These are phyloP conservation scores for Madurella fahalii DNA, from an alignment of 2,329 filamentous ascomycete species.

Conservation along the genomic window DNA sequence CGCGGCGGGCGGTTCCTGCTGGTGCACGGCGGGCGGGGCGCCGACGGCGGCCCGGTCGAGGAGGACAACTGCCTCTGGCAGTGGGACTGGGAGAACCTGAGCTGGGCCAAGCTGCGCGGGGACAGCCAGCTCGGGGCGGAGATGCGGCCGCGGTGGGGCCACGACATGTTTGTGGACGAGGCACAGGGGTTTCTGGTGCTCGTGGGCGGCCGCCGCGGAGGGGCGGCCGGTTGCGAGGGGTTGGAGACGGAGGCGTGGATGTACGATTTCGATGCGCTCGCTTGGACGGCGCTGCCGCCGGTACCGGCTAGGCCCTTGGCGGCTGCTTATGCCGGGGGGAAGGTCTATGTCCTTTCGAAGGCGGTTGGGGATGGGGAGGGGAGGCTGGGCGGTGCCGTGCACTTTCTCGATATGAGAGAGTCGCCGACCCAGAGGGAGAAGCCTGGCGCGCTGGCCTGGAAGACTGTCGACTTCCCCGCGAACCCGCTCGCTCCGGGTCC, in stretches of 20 bases:
- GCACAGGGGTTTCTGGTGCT: slow-evolving; percentile 49
- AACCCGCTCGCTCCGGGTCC: slow-evolving; percentile 40
- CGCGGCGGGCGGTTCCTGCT: slow-evolving; percentile 30
- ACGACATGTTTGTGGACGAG: slow-evolving; percentile 35
- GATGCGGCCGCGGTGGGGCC: slow-evolving; percentile 32
- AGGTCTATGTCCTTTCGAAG: slow-evolving; percentile 42
- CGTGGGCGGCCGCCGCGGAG: slow-evolving; percentile 38
- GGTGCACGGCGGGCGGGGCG: slow-evolving; percentile 36
- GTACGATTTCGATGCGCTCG: slow-evolving; percentile 45
- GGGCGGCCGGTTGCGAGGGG: slow-evolving; percentile 15
- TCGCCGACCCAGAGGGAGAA: slow-evolving; percentile 31
- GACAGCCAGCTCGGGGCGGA: slow-evolving; percentile 30
- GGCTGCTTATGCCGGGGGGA: slow-evolving; percentile 41
- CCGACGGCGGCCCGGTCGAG: slow-evolving; percentile 27
- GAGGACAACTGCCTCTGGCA: slow-evolving; percentile 36
- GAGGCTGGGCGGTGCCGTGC: slow-evolving; percentile 33
- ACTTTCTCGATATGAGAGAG: slow-evolving; percentile 33
- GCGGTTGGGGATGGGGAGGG: slow-evolving; percentile 21
- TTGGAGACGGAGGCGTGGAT: slow-evolving; percentile 42
- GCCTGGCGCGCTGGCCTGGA: slow-evolving; percentile 33
- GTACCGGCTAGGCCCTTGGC: slow-evolving; percentile 37
- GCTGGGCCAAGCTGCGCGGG: slow-evolving; percentile 33
- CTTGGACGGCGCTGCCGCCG: slow-evolving; percentile 48
- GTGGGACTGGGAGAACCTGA: slow-evolving; percentile 34
- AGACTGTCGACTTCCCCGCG: slow-evolving; percentile 34